A percentile compares a stretch with the other conserved stretches of the same genome.
phyloP scores from a whole-genome alignment of 441 rosid species.

The Geranium incanum region DNA sequence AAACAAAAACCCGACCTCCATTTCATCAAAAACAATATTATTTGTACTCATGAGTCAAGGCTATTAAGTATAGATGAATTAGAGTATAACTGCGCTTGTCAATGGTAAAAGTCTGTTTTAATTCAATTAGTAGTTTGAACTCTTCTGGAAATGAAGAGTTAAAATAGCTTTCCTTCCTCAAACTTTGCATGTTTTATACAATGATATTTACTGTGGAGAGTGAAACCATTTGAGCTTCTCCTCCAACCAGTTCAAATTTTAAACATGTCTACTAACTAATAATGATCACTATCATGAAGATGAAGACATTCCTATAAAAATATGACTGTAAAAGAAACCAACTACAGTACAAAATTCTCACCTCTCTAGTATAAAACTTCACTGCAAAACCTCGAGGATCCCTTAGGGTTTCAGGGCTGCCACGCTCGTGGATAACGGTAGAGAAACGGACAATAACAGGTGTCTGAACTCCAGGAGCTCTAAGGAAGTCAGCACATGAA shows the following conservation, averaged over 20 bases:
- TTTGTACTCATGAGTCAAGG: background rate
- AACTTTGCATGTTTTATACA: background rate
- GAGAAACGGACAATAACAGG: constrained; percentile 86
- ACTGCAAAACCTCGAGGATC: constrained; percentile 97
- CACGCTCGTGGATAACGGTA: constrained; percentile 83
- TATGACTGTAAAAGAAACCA: background rate
- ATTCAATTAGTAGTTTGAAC: background rate
- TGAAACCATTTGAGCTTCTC: background rate
- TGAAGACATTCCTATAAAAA: background rate
- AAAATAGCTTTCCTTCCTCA: background rate
- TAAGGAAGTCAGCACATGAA: constrained; percentile 86
- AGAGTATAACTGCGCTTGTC: background rate
- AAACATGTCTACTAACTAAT: too few species aligned
- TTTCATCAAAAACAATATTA: background rate
- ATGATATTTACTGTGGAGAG: background rate
- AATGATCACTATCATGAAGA: background rate
- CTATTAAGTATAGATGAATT: background rate
- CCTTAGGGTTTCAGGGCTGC: constrained; percentile 89
- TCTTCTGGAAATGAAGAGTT: background rate
- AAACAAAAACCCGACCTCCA: background rate
- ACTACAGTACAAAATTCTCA: constrained; percentile 17
- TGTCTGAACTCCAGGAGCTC: constrained; percentile 90
- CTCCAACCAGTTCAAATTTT: background rate
- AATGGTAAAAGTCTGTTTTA: background rate
- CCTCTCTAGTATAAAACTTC: constrained; percentile 97